These are phyloP conservation scores for Penicillium sp. DNA, from an alignment of 2,329 filamentous ascomycete genomes.

Conservation along the genomic window DNA sequence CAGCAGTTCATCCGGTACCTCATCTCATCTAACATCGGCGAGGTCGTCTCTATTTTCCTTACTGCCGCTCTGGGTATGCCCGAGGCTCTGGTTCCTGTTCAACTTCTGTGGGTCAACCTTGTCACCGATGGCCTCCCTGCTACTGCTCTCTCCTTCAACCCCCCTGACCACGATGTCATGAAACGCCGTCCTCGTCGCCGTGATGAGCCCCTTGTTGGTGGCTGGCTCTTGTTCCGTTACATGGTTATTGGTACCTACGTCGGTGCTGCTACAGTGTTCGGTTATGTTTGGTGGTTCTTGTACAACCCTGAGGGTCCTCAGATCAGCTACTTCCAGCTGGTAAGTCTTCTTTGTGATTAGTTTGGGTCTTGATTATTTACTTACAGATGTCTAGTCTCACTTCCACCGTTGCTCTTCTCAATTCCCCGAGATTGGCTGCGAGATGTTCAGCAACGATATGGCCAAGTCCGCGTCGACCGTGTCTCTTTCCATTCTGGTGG, in stretches of 20 bases:
- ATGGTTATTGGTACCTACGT: conserved; percentile 96
- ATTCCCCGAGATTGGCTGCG: conserved; percentile 86
- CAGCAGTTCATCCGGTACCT: conserved; percentile 99
- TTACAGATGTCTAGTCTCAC: conserved; percentile 56
- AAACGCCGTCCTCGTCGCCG: conserved; percentile 85
- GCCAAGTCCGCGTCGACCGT: conserved; percentile 90
- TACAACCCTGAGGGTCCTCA: conserved; percentile 87
- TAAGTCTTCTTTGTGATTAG: conserved; percentile 35
- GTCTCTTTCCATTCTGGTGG: conserved; percentile 85
- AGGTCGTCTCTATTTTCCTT: conserved; percentile 98
- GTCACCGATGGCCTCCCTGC: conserved; percentile 96
- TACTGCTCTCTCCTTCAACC: conserved; percentile 96
- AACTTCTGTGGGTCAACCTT: conserved; percentile 97
- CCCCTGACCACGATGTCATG: conserved; percentile 98
- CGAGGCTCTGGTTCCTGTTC: conserved; percentile 93
- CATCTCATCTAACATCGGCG: conserved; percentile 98
- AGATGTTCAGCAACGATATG: conserved; percentile 85
- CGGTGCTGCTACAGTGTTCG: conserved; percentile 88
- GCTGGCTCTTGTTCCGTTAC: conserved; percentile 97
- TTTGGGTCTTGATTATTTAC: conserved; percentile 17
- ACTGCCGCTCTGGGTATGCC: conserved; percentile 97
- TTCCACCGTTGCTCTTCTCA: conserved; percentile 89
- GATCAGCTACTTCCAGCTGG: conserved; percentile 84
- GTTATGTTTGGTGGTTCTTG: conserved; percentile 99
- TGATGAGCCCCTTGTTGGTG: conserved; percentile 86